Evolutionary conservation across 768 basidiomycete species (phyloP), one percentile per base, ranked within the genome.

Genomic region (Mycena albidolilacea): DNA sequence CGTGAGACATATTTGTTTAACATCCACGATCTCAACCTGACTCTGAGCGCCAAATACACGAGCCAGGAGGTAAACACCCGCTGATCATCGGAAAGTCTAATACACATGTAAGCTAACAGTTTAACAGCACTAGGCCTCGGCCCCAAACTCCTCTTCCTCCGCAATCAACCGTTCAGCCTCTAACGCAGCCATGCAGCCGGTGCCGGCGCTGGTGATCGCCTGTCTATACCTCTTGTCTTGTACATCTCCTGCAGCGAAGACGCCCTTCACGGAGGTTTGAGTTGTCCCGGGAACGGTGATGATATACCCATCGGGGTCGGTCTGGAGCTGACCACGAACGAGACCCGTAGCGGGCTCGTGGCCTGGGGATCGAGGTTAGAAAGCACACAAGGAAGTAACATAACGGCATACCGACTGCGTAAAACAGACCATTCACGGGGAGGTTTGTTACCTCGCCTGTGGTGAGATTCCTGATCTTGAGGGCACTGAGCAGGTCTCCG

Each of bases 231-330:
- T 86, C 85, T 98, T 98, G 79, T 99, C 97, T 84, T 99, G 97
- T 0, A 99, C 98, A 78, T 99, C 98, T 69, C 98, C 98, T 14
- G 98, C 98, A 0, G 98, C 98, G 81, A 97, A 99, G 19, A 99
- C 96, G 72, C 97, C 98, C 82, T 92, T 94, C 71, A 99, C 91
- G 61, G 91, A 95, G 0, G 98, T 99, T 83, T 97, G 93, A 8
- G 97, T 94, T 10, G 97, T 98, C 9, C 98, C 98, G 1, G 98
- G 97, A 3, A 97, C 91, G 17, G 97, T 98, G 79, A 96, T 89
- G 81, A 99, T 97, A 83, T 99, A 99, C 6, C 98, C 98, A 68
- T 98, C 97, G 3, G 90, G 85, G 81, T 99, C 98, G 2, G 93
- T 95, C 77, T 97, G 90, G 57, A 99, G 80, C 81, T 99, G 98